These are phyloP conservation scores for Lachnum nothofagi DNA, from an alignment of 2,329 filamentous ascomycete species.

Conservation along the genomic window DNA sequence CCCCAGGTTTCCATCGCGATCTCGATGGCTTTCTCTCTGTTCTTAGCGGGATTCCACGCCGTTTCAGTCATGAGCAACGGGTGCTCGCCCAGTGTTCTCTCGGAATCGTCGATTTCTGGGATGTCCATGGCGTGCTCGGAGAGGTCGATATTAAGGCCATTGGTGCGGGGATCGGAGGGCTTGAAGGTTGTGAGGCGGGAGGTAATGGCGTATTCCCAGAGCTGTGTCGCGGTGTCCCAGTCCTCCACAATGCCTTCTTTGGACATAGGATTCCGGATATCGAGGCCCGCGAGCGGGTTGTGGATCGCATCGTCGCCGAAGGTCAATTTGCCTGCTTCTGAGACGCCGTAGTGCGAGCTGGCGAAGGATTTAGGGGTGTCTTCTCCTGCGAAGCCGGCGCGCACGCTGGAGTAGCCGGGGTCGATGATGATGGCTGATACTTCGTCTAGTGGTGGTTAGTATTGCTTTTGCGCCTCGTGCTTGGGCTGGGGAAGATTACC, in stretches of 20 bases:
- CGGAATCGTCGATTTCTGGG: slow-evolving; percentile 52
- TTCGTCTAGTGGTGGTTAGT: slow-evolving; percentile 61
- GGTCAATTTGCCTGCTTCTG: slow-evolving; percentile 50
- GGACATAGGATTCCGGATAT: slow-evolving; percentile 89
- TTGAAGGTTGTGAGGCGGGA: slow-evolving; percentile 77
- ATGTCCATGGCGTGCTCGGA: slow-evolving; percentile 51
- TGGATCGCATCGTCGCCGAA: slow-evolving; percentile 90
- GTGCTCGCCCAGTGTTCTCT: slow-evolving; percentile 82
- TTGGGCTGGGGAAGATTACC: slow-evolving; percentile 38
- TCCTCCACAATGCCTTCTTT: slow-evolving; percentile 88
- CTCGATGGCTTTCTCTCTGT: slow-evolving; percentile 89
- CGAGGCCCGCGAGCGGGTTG: slow-evolving; percentile 67
- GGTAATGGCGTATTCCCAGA: slow-evolving; percentile 92
- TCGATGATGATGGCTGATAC: slow-evolving; percentile 96
- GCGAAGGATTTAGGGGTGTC: slow-evolving; percentile 92
- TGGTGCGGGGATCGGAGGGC: slow-evolving; percentile 64
- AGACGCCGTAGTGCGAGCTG: slow-evolving; percentile 78
- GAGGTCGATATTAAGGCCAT: slow-evolving; percentile 68
- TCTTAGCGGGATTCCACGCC: slow-evolving; percentile 83
- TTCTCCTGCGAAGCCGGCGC: slow-evolving; percentile 95
- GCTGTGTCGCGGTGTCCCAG: slow-evolving; percentile 82
- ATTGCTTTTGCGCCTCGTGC: slow-evolving; percentile 2
- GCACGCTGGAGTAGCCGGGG: slow-evolving; percentile 82
- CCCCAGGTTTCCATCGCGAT: slow-evolving; percentile 97
- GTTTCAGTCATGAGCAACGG: slow-evolving; percentile 91